phyloP scores from a whole-genome alignment of 2,329 filamentous ascomycete species.

The Fusarium sp. region DNA sequence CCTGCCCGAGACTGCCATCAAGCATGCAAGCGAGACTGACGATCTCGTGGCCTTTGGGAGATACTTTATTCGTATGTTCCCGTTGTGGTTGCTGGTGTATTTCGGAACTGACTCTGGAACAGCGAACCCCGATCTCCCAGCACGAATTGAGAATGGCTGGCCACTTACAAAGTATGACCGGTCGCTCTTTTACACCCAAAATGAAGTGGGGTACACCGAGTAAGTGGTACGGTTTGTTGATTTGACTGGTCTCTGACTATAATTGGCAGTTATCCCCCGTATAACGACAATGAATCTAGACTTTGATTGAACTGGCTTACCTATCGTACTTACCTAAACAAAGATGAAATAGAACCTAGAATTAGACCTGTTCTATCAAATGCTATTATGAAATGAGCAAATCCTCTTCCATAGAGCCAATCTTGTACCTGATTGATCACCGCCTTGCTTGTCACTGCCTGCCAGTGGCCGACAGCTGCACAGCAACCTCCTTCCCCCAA shows the following conservation, averaged over 20 bases:
- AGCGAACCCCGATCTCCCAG: slow-evolving; percentile 42
- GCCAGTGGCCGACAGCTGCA: not conserved
- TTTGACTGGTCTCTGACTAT: slow-evolving; percentile 1
- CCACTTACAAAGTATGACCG: slow-evolving; percentile 38
- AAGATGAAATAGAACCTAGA: not conserved
- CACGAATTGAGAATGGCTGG: slow-evolving; percentile 41
- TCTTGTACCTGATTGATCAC: not conserved
- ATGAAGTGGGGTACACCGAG: slow-evolving; percentile 38
- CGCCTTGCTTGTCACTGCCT: not conserved
- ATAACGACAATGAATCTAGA: slow-evolving; percentile 20
- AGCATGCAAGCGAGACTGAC: slow-evolving; percentile 47
- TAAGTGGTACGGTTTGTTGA: not conserved
- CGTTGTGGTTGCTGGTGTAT: fast-evolving
- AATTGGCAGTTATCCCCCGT: slow-evolving; percentile 25
- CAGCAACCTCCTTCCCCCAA: not conserved
- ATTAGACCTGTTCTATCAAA: not conserved
- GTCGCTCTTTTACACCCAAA: slow-evolving; percentile 34
- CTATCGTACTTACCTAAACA: not conserved
- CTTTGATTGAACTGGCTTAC: slow-evolving; percentile 11
- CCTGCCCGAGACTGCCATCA: slow-evolving; percentile 42
- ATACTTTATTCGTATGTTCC: slow-evolving; percentile 44
- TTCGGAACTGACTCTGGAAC: slow-evolving; percentile 3
- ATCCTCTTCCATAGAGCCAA: not conserved
- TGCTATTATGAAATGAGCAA: not conserved
- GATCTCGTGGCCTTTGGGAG: slow-evolving; percentile 51